Conservation (phyloP, 2,329 filamentous ascomycete species). For the Cytospora leucostoma region DNA sequence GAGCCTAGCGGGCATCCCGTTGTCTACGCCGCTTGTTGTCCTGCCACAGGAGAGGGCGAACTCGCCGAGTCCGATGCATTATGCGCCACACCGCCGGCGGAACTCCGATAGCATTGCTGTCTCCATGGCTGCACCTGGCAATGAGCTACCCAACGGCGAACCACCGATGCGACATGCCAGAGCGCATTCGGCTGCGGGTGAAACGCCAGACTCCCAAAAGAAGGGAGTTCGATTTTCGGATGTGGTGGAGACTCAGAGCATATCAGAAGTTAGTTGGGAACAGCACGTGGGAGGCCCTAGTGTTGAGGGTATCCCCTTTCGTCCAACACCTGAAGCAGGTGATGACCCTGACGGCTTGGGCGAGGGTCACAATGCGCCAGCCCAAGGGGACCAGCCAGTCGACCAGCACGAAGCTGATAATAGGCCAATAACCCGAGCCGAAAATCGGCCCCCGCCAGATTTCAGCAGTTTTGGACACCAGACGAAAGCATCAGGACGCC, state of each 20-base stretch:
- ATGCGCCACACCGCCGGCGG: slow-evolving; percentile 30
- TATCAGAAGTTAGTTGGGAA: slow-evolving; percentile 24
- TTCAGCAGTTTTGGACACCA: slow-evolving; percentile 22
- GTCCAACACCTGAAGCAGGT: neutral
- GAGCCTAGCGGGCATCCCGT: slow-evolving; percentile 3
- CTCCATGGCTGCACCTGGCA: slow-evolving; percentile 8
- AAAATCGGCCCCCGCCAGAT: slow-evolving; percentile 24
- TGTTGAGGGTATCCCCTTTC: slow-evolving; percentile 16
- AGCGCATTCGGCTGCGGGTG: slow-evolving; percentile 17
- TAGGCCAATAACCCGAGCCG: slow-evolving; percentile 23
- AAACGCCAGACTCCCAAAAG: slow-evolving; percentile 12
- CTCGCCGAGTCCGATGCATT: slow-evolving; percentile 26
- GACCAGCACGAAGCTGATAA: slow-evolving; percentile 5
- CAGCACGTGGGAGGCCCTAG: slow-evolving; percentile 16
- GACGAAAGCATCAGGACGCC: neutral
- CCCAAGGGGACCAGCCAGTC: neutral
- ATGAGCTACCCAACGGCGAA: slow-evolving; percentile 5
- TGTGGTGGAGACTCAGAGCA: slow-evolving; percentile 26
- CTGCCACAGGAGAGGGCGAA: slow-evolving; percentile 12
- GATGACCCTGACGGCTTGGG: neutral
- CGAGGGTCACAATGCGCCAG: slow-evolving; percentile 8
- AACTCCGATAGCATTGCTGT: slow-evolving; percentile 32
- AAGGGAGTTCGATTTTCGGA: slow-evolving; percentile 27
- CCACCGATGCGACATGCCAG: slow-evolving; percentile 16
- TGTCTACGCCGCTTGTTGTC: slow-evolving; percentile 14